Conservation (phyloP, 139 green algal genomes). For the Chlamydomonas sphaeroides region DNA sequence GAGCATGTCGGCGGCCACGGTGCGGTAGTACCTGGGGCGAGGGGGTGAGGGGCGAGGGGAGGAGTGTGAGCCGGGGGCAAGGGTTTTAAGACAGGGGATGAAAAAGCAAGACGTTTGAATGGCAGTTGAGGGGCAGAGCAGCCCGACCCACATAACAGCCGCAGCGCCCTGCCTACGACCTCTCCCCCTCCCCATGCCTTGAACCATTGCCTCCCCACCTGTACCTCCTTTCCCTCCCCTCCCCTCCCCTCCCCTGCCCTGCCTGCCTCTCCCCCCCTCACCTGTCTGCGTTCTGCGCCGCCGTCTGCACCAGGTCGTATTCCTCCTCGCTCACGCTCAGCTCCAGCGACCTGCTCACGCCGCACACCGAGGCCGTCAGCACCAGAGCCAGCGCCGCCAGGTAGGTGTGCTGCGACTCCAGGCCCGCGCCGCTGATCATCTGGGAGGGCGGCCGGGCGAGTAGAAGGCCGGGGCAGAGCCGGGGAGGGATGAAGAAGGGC, state of each 20-base stretch:
- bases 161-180: too few relatives aligned
- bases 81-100: too few relatives aligned
- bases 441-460: neutral
- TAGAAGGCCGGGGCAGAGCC: too few relatives aligned
- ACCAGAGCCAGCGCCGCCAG: constrained; percentile 28
- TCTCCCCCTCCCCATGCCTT: too few relatives aligned
- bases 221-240: neutral
- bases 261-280: too few relatives aligned
- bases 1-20: constrained; percentile 41
- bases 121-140: too few relatives aligned
- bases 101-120: neutral
- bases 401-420: neutral
- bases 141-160: too few relatives aligned
- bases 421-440: constrained; percentile 11
- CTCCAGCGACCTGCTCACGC: constrained; percentile 40
- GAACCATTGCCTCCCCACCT: too few relatives aligned
- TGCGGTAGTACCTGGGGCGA: constrained; percentile 50
- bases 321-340: constrained; percentile 44
- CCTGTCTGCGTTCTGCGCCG: constrained; percentile 50
- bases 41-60: neutral
- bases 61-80: too few relatives aligned
- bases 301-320: constrained; percentile 46
- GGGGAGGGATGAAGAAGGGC: neutral
- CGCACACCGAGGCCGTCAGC: constrained; percentile 7
- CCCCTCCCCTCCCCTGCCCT: neutral